phyloP scores from a whole-genome alignment of 1,284 basidiomycete species.

The Farysia itapuensis region DNA sequence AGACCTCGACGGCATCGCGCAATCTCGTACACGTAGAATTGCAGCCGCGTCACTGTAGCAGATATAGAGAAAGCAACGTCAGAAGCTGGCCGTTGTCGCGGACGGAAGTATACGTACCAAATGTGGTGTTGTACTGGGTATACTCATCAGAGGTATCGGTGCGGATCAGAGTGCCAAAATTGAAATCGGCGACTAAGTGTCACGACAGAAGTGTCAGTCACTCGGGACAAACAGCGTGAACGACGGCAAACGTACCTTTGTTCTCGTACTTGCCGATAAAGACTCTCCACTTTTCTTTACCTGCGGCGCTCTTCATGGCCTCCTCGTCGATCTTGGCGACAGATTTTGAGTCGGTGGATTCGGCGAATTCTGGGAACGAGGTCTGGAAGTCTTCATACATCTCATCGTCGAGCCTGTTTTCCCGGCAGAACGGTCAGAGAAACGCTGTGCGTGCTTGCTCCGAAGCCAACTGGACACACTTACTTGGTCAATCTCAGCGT shows the following conservation, averaged over 20 bases:
- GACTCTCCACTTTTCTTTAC: constrained; percentile 87
- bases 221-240: no score
- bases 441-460: background rate
- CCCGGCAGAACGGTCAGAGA: background rate
- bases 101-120: constrained; percentile 67
- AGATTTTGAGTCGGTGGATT: constrained; percentile 67
- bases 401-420: constrained; percentile 73
- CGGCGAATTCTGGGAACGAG: constrained; percentile 80
- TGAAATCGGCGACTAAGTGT: constrained; percentile 91
- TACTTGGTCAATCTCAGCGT: constrained; percentile 80
- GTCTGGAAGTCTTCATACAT: constrained; percentile 77
- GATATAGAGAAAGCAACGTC: background rate
- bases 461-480: constrained; percentile 5
- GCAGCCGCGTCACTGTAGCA: constrained; percentile 61
- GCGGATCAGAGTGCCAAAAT: constrained; percentile 94
- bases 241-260: no score
- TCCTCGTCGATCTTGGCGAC: constrained; percentile 82
- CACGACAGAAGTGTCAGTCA: constrained; percentile 1
- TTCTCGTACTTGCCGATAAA: constrained; percentile 80
- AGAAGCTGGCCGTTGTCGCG: background rate
- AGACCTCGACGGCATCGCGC: constrained; percentile 86
- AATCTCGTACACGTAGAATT: constrained; percentile 96
- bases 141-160: constrained; percentile 80
- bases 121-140: constrained; percentile 88
- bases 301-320: constrained; percentile 87